A percentile compares a stretch with the other conserved stretches of the same genome.
Evolutionary conservation across 1,284 basidiomycete species (phyloP).

Genomic region (Termitomyces sp.): DNA sequence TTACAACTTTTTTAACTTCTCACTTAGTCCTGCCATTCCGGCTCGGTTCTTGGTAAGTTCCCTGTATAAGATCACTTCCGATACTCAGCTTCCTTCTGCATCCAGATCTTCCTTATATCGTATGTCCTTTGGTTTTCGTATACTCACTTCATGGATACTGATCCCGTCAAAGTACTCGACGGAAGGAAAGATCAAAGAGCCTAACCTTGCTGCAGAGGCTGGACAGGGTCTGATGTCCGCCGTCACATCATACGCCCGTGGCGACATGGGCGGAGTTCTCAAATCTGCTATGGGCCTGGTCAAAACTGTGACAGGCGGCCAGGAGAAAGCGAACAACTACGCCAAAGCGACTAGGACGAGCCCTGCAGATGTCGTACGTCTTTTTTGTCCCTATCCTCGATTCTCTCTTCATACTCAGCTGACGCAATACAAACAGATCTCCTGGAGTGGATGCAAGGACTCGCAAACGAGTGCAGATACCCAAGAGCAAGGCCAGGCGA

Average conservation of each 20-base stretch:
- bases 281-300: slow-evolving; percentile 47
- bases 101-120: slow-evolving; percentile 57
- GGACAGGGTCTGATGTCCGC: slow-evolving; percentile 72
- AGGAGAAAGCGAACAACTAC: slow-evolving; percentile 57
- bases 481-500: slow-evolving; percentile 73
- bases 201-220: slow-evolving; percentile 76
- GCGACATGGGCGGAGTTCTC: slow-evolving; percentile 75
- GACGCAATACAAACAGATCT: slow-evolving; percentile 39
- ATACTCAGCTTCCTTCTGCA: not conserved
- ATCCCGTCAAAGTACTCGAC: slow-evolving; percentile 67
- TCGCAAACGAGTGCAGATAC: slow-evolving; percentile 92
- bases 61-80: not conserved
- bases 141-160: not conserved
- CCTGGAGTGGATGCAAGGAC: slow-evolving; percentile 91
- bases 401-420: not conserved
- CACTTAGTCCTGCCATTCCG: slow-evolving; percentile 60
- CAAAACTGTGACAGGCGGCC: slow-evolving; percentile 43
- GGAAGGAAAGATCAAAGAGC: slow-evolving; percentile 91
- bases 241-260: slow-evolving; percentile 65
- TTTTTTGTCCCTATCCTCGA: not conserved
- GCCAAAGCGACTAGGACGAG: slow-evolving; percentile 71
- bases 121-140: slow-evolving; percentile 25
- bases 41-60: slow-evolving; percentile 54
- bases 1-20: slow-evolving; percentile 2
- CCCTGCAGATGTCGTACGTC: slow-evolving; percentile 61